Conservation (phyloP, 2,329 filamentous ascomycete genomes). For the Arachnomyces sp. region DNA sequence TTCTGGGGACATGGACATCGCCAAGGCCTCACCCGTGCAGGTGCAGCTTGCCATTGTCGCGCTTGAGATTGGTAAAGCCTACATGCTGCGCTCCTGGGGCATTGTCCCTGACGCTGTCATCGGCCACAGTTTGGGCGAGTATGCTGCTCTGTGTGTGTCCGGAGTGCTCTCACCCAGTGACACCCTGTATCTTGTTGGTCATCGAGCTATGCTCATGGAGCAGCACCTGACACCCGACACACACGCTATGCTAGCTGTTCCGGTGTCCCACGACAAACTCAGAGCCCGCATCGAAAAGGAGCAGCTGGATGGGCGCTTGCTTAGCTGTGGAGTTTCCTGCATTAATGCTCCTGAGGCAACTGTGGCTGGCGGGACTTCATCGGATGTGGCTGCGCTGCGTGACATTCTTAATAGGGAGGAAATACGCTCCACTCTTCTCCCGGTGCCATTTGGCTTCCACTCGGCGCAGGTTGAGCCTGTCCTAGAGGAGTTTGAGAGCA, state of each 20-base stretch:
- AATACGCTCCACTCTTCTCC: constrained; percentile 54
- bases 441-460: constrained; percentile 60
- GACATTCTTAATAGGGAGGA: constrained; percentile 22
- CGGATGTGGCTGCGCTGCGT: constrained; percentile 29
- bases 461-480: constrained; percentile 58
- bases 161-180: constrained; percentile 31
- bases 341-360: constrained; percentile 37
- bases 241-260: constrained; percentile 38
- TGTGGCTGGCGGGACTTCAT: constrained; percentile 32
- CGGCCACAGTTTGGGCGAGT: constrained; percentile 37
- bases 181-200: constrained; percentile 33
- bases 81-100: too few species aligned
- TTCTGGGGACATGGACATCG: neutral
- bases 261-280: too few species aligned
- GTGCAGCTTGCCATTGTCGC: constrained; percentile 5
- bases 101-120: constrained; percentile 31
- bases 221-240: constrained; percentile 33
- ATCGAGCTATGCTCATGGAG: constrained; percentile 33
- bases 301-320: constrained; percentile 21
- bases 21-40: neutral
- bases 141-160: constrained; percentile 32
- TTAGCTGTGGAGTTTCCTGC: constrained; percentile 28
- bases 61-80: constrained; percentile 3
- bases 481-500: constrained; percentile 49
- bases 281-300: constrained; percentile 25